Conservation (phyloP, 2,329 filamentous ascomycete genomes). For the Aureobasidium zeae region DNA sequence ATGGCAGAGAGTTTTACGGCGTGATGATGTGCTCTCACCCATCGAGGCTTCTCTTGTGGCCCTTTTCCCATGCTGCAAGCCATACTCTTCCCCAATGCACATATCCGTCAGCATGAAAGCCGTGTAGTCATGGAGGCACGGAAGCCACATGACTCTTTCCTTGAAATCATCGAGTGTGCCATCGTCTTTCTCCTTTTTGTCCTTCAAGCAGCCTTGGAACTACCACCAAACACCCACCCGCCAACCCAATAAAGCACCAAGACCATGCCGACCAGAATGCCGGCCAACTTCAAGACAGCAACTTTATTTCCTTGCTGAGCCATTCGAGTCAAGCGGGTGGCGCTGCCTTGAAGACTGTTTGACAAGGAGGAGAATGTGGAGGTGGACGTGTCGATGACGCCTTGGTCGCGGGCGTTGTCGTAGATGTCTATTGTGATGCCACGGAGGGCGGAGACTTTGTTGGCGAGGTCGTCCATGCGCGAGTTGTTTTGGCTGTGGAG, state of each 20-base stretch:
- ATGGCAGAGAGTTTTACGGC: too few relatives aligned
- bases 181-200: too few relatives aligned
- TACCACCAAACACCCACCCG: conserved; percentile 25
- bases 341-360: conserved; percentile 73
- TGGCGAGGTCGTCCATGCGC: conserved; percentile 79
- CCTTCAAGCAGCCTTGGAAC: conserved; percentile 7
- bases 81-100: too few relatives aligned
- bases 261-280: conserved; percentile 64
- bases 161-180: too few relatives aligned
- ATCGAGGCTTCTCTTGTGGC: too few relatives aligned
- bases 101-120: too few relatives aligned
- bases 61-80: too few relatives aligned
- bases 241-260: conserved; percentile 65
- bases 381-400: conserved; percentile 75
- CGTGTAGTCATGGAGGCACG: too few relatives aligned
- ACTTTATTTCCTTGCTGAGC: conserved; percentile 83
- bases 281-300: conserved; percentile 80
- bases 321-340: conserved; percentile 76
- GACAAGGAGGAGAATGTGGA: conserved; percentile 88
- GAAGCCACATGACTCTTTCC: too few relatives aligned
- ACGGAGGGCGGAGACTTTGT: conserved; percentile 84
- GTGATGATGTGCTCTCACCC: too few relatives aligned
- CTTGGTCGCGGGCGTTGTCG: conserved; percentile 83
- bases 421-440: conserved; percentile 97
- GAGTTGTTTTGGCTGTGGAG: conserved; percentile 68